Evolutionary conservation across 208 protist species (phyloP).

Genomic region (Wallacemonas sp.): DNA sequence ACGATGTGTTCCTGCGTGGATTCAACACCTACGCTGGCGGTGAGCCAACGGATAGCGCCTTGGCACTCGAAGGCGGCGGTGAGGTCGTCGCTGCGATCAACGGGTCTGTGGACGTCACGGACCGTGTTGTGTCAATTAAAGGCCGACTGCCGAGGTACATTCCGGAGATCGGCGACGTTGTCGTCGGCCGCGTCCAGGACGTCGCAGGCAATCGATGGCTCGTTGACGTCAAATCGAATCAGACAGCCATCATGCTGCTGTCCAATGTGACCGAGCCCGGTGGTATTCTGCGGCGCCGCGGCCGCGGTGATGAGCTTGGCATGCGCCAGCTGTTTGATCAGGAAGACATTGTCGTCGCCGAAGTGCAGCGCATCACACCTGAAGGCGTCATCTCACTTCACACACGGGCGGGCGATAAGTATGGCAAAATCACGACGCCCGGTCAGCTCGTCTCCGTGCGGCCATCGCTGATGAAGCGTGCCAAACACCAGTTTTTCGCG

Average conservation of each 20-base stretch:
- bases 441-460: slow-evolving; percentile 70
- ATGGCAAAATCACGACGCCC: slow-evolving; percentile 58
- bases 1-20: slow-evolving; percentile 73
- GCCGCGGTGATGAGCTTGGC: slow-evolving; percentile 91
- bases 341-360: slow-evolving; percentile 93
- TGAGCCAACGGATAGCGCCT: slow-evolving; percentile 44
- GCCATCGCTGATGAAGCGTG: slow-evolving; percentile 73
- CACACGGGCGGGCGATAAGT: slow-evolving; percentile 88
- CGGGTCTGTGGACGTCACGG: slow-evolving; percentile 79
- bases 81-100: slow-evolving; percentile 86
- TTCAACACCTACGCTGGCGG: slow-evolving; percentile 78
- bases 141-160: slow-evolving; percentile 81
- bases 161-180: slow-evolving; percentile 97
- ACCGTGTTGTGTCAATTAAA: slow-evolving; percentile 86
- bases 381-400: slow-evolving; percentile 94
- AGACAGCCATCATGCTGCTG: slow-evolving; percentile 94
- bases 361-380: slow-evolving; percentile 94
- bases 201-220: slow-evolving; percentile 94
- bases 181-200: slow-evolving; percentile 94
- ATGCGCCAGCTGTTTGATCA: slow-evolving; percentile 97
- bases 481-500: slow-evolving; percentile 79
- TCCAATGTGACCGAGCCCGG: slow-evolving; percentile 97
- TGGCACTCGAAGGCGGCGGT: slow-evolving; percentile 60
- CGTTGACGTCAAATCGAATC: slow-evolving; percentile 92
- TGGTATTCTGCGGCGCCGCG: slow-evolving; percentile 93